Evolutionary conservation across 371 early-diverging fungal genomes (phyloP).

Genomic region (Mucor mucedo): DNA sequence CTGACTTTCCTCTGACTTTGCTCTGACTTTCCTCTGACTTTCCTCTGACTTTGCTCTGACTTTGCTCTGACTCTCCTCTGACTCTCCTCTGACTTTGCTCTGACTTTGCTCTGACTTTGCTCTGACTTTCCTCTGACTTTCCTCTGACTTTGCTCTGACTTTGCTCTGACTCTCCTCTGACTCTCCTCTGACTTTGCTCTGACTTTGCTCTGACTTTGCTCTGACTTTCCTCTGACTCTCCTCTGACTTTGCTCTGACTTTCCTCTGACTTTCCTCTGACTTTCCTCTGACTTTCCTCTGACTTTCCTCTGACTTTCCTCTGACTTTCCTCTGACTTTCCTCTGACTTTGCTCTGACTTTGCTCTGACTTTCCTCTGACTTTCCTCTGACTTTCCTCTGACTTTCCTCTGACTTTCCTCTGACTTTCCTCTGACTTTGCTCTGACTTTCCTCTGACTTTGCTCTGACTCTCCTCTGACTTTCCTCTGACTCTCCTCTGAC

Average conservation of each 20-base stretch:
- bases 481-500: slow-evolving; percentile 15
- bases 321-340: slow-evolving; percentile 3
- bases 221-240: too few relatives aligned
- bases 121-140: slow-evolving; percentile 9
- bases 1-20: neutral
- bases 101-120: neutral
- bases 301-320: neutral
- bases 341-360: neutral
- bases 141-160: slow-evolving; percentile 3
- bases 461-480: slow-evolving; percentile 18
- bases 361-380: slow-evolving; percentile 6
- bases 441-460: neutral
- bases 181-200: neutral
- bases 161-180: neutral
- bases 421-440: neutral
- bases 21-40: slow-evolving; percentile 1
- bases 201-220: neutral
- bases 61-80: neutral
- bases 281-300: too few relatives aligned
- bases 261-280: slow-evolving; percentile 8
- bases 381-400: slow-evolving; percentile 4
- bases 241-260: slow-evolving; percentile 19
- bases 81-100: neutral
- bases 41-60: slow-evolving; percentile 16
- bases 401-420: neutral